Conservation (phyloP, 495 filamentous ascomycete genomes). For the Sordaria brevicollis region DNA sequence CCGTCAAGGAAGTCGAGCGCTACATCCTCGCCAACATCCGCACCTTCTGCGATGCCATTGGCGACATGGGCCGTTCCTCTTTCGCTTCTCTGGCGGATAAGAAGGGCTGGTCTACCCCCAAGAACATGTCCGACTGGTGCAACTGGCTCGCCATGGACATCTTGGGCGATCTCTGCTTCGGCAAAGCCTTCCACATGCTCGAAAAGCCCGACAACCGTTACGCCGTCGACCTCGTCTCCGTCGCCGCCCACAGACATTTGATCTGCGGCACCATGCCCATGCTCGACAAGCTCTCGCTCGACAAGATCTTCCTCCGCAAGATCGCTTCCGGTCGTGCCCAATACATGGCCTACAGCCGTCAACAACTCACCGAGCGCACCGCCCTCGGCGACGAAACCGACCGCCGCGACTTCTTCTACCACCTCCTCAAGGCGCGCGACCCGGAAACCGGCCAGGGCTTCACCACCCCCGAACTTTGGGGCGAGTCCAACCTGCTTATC, state of each 20-base stretch:
- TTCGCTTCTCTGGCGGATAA: conserved; percentile 14
- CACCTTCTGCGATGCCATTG: conserved; percentile 40
- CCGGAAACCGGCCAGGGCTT: conserved; percentile 56
- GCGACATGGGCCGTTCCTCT: conserved; percentile 21
- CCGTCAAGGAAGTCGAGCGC: conserved; percentile 46
- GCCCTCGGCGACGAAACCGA: conserved; percentile 45
- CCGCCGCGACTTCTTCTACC: conserved; percentile 56
- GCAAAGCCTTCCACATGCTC: conserved; percentile 64
- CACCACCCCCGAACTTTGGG: conserved; percentile 56
- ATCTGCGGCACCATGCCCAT: conserved; percentile 47
- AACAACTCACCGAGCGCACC: conserved; percentile 44
- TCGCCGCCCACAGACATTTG: conserved; percentile 44
- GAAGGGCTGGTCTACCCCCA: conserved; percentile 33
- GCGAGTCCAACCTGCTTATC: conserved; percentile 58
- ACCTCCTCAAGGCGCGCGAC: conserved; percentile 48
- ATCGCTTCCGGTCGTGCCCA: conserved; percentile 40
- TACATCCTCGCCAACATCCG: conserved; percentile 46
- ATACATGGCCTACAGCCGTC: conserved; percentile 47
- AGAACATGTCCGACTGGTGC: conserved; percentile 53
- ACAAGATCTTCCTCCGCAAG: conserved; percentile 47
- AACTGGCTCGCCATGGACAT: conserved; percentile 65
- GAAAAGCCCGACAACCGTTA: conserved; percentile 47
- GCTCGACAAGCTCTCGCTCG: conserved; percentile 45
- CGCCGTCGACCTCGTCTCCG: conserved; percentile 45
- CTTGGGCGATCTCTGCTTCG: conserved; percentile 60